These are phyloP conservation scores for Dimocarpus longan DNA, from an alignment of 345 rosid genomes.

Conservation along the genomic window DNA sequence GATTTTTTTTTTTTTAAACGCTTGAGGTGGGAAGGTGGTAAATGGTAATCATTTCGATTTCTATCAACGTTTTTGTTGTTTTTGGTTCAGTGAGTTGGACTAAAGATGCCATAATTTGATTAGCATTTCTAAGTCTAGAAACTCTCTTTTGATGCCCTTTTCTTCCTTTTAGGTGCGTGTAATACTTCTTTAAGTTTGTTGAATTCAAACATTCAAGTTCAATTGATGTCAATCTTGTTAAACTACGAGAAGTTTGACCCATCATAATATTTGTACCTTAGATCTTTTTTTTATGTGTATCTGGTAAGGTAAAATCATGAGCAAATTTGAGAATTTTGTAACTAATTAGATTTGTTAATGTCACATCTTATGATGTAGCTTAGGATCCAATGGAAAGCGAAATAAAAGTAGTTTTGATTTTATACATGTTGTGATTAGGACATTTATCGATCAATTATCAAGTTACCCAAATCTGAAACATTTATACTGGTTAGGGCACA, in stretches of 20 bases:
- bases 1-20: neutral
- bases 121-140: neutral
- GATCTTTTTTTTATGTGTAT: too few relatives aligned
- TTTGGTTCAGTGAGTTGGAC: slow-evolving; percentile 9
- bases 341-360: too few relatives aligned
- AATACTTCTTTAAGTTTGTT: neutral
- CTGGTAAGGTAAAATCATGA: too few relatives aligned
- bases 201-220: neutral
- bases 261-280: too few relatives aligned
- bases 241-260: neutral
- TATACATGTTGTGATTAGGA: neutral
- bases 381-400: neutral
- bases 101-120: neutral
- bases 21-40: too few relatives aligned
- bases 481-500: neutral
- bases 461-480: neutral
- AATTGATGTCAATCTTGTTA: too few relatives aligned
- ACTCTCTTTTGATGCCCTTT: neutral
- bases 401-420: too few relatives aligned
- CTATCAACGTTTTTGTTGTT: neutral
- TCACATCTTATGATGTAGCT: neutral
- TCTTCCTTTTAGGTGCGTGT: neutral
- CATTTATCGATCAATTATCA: neutral
- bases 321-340: neutral
- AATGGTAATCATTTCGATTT: neutral